phyloP scores from a whole-genome alignment of 225 moss, liverwort and hornwort genomes.

The Bryoerythrophyllum caledonicum region DNA sequence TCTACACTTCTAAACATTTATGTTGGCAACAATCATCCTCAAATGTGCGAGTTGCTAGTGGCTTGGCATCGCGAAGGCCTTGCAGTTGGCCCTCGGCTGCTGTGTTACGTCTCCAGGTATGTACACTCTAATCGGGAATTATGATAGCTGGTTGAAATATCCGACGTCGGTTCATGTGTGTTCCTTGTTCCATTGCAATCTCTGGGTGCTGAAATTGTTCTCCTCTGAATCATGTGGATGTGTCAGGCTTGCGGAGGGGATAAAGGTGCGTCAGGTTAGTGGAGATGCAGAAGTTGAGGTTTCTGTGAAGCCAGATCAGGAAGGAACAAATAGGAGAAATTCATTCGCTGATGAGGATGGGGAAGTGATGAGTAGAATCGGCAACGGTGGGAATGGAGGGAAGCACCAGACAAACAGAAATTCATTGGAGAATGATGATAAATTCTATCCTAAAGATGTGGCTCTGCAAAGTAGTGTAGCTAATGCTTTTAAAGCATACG shows the following conservation, averaged over 20 bases:
- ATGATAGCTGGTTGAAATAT: neutral
- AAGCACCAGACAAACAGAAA: conserved; percentile 20
- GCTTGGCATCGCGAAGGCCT: conserved; percentile 86
- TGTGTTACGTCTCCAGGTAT: conserved; percentile 85
- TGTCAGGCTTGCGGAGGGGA: conserved; percentile 70
- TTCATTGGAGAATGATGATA: conserved; percentile 18
- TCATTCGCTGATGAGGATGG: conserved; percentile 54
- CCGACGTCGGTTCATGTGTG: neutral
- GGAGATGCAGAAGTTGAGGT: conserved; percentile 30
- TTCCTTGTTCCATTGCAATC: neutral
- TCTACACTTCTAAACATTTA: conserved; percentile 72
- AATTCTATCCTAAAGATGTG: conserved; percentile 37
- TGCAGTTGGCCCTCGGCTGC: conserved; percentile 83
- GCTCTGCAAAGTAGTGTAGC: conserved; percentile 39
- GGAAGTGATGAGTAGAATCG: conserved; percentile 50
- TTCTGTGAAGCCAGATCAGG: conserved; percentile 38
- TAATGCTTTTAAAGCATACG: conserved; percentile 78
- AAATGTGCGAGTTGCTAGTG: conserved; percentile 76
- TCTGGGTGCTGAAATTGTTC: neutral
- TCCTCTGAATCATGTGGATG: neutral
- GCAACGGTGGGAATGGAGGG: conserved; percentile 55
- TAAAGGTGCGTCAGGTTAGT: conserved; percentile 36
- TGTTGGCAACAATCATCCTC: conserved; percentile 69
- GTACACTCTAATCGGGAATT: neutral
- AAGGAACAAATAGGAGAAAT: conserved; percentile 28